Evolutionary conservation across 495 filamentous ascomycete genomes (phyloP).

Genomic region (Chaetomium cochliodes): DNA sequence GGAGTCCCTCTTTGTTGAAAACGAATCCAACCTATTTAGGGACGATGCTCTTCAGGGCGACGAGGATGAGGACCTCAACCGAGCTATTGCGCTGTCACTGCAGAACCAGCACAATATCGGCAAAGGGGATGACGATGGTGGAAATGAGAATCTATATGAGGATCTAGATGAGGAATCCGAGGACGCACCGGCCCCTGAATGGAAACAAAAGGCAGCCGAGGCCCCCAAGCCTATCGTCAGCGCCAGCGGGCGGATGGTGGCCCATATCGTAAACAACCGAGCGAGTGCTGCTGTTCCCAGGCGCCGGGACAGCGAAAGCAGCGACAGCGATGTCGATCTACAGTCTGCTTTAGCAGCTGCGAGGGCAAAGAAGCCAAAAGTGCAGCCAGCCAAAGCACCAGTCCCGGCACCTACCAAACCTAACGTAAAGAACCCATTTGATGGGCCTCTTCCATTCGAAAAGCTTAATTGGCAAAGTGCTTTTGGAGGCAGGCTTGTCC

Average conservation of each 20-base stretch:
- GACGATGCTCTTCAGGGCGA: slow-evolving; percentile 44
- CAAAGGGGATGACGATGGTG: slow-evolving; percentile 25
- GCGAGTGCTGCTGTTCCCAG: slow-evolving; percentile 54
- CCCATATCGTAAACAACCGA: slow-evolving; percentile 62
- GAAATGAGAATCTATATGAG: slow-evolving; percentile 61
- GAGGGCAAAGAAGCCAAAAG: slow-evolving; percentile 43
- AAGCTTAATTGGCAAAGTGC: slow-evolving; percentile 68
- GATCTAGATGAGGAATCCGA: slow-evolving; percentile 54
- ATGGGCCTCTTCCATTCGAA: slow-evolving; percentile 86
- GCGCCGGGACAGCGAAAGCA: slow-evolving; percentile 47
- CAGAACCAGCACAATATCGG: slow-evolving; percentile 44
- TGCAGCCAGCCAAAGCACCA: slow-evolving; percentile 25
- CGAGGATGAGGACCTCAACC: slow-evolving; percentile 65
- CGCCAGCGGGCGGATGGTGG: slow-evolving; percentile 57
- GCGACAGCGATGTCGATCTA: slow-evolving; percentile 63
- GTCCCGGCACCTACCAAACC: slow-evolving; percentile 14
- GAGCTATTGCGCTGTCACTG: slow-evolving; percentile 82
- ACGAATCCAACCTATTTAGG: slow-evolving; percentile 34
- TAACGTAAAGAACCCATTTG: slow-evolving; percentile 57
- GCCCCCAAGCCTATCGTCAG: slow-evolving; percentile 52
- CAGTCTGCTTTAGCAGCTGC: slow-evolving; percentile 56
- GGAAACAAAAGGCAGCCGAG: slow-evolving; percentile 55
- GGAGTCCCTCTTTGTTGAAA: slow-evolving; percentile 66
- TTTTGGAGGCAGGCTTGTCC: slow-evolving; percentile 53
- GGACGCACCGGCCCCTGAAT: slow-evolving; percentile 56